phyloP scores from a whole-genome alignment of 2,329 filamentous ascomycete genomes.

The Neopestalotiopsis clavispora region DNA sequence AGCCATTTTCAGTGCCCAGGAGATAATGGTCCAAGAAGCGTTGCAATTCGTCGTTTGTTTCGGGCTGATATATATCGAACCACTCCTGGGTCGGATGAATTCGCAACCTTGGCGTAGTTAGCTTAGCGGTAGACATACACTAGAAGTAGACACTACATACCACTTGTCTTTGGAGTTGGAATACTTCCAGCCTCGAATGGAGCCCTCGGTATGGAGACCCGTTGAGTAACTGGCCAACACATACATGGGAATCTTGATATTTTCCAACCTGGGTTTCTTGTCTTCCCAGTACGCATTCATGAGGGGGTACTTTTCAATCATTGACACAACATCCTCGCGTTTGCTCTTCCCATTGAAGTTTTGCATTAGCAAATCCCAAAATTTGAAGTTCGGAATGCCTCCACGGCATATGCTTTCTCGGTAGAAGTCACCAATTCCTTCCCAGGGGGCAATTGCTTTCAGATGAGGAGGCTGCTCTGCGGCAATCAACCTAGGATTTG shows the following conservation, averaged over 20 bases:
- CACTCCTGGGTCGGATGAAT: slow-evolving; percentile 34
- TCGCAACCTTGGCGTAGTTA: slow-evolving; percentile 19
- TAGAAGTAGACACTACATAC: neutral
- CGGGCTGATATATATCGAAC: slow-evolving; percentile 16
- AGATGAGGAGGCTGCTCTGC: slow-evolving; percentile 25
- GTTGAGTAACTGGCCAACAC: slow-evolving; percentile 30
- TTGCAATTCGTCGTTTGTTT: too few species aligned
- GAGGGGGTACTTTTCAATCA: slow-evolving; percentile 24
- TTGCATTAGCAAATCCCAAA: slow-evolving; percentile 17
- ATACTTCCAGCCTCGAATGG: slow-evolving; percentile 26
- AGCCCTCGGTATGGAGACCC: slow-evolving; percentile 27
- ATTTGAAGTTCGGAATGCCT: slow-evolving; percentile 18
- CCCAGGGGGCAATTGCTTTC: slow-evolving; percentile 22
- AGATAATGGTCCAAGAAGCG: too few species aligned
- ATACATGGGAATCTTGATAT: slow-evolving; percentile 30
- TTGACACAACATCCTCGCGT: slow-evolving; percentile 22
- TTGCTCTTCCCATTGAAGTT: slow-evolving; percentile 20
- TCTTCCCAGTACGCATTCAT: slow-evolving; percentile 24
- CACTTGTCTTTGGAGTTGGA: slow-evolving; percentile 22
- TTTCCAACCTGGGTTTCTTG: slow-evolving; percentile 26
- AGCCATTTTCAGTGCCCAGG: too few species aligned
- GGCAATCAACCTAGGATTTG: slow-evolving; percentile 9
- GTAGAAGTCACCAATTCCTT: slow-evolving; percentile 16
- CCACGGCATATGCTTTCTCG: slow-evolving; percentile 19
- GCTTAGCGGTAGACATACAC: neutral